Base-by-base conservation (phyloP, 192 early-diverging fungal species). In the Coemansia sp. region DNA sequence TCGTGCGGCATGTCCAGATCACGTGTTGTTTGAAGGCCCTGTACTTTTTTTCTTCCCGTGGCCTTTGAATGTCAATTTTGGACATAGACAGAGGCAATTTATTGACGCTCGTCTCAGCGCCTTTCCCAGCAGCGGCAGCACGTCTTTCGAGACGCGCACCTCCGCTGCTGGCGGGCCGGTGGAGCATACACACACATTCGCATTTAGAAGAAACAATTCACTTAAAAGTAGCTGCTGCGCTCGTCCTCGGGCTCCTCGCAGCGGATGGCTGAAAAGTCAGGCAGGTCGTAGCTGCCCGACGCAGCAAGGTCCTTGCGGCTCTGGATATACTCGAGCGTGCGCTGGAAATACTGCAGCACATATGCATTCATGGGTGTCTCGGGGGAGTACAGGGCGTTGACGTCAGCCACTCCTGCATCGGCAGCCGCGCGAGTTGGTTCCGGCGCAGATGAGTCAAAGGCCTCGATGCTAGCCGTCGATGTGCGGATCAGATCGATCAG, bases 401-500 rank as follows among this genome's bases (percentile, higher is more conserved):
- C 89, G 64, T 86, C 89, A 17, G 70, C 72, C 11, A 70, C 72
- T 1, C 64, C 67, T 56, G 69, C 49, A 56, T 71, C 83, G 7
- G 73, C 67, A 0, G 74, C 71, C 64, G 64, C 89, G 63, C 64
- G 85, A 61, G 36, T 88, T 76, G 70, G 80, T 58, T 83, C 80
- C 12, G 74, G 74, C 2, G 75, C 68, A 6, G 80, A 76, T 3
- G 74, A 85, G 84, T 90, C 89, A 43, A 89, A 90, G 42, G 87
- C 89, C 64, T 93, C 90, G 71, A 93, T 88, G 66, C 85, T 88
- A 14, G 79, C 75, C 25, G 92, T 67, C 20, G 80, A 74, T 53
- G 90, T 94, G 71, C 95, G 93, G 57, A 99, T 97, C 62, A 97
- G 77, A 58, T 97, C 94, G 68, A 99, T 94, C 63, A 99, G 84